Evolutionary conservation across 495 filamentous ascomycete genomes (phyloP), one percentile per base, ranked within the genome.

Genomic region (Penicillium roqueforti): DNA sequence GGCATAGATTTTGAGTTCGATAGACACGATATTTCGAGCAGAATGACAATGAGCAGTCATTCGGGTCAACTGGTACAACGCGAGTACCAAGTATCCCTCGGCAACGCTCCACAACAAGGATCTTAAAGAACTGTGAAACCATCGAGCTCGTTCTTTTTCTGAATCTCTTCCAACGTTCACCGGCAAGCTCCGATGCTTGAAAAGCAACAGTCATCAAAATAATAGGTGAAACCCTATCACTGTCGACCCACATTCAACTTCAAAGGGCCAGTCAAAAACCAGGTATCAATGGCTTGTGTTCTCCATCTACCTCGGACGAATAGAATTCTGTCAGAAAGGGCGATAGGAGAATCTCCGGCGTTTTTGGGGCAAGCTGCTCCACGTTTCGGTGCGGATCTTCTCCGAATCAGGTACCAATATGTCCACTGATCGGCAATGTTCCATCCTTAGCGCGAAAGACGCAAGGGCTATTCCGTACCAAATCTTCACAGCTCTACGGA

Each of bases 151-250:
- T 10, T 28, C 26, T 28, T 28, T 28, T 9, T 28, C 26, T 28
- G 26, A 7, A 28, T 28, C 28, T 29, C 28, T 29, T 11, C 9
- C 28, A 11, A 29, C 10, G 28, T 29, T 3, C 18, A 1, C 18
- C 52, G 52, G 43, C 34, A 41, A 13, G 19, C 34, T 47, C 52
- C 43, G 52, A 48, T 19, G 34, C 23, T 32, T n/a, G n/a, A 29
- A 41, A 11, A 7, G 28, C 10, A 7, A 22, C 13, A n/a, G 9
- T n/a, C 40, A 11, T n/a, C 11, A 6, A 13, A 8, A 26, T 1
- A 25, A 20, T 25, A 8, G 11, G 28, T 13, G 11, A n/a, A n/a
- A 25, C 26, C 40, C 11, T 13, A 20, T 8, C 5, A n/a, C 9
- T 2, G 14, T 42, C 13, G 40, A 25, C 40, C 38, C 40, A 14